Percentiles rank a stretch among this genome's conserved stretches.
phyloP scores from a whole-genome alignment of 768 basidiomycete species.

The Mycena alexandri region DNA sequence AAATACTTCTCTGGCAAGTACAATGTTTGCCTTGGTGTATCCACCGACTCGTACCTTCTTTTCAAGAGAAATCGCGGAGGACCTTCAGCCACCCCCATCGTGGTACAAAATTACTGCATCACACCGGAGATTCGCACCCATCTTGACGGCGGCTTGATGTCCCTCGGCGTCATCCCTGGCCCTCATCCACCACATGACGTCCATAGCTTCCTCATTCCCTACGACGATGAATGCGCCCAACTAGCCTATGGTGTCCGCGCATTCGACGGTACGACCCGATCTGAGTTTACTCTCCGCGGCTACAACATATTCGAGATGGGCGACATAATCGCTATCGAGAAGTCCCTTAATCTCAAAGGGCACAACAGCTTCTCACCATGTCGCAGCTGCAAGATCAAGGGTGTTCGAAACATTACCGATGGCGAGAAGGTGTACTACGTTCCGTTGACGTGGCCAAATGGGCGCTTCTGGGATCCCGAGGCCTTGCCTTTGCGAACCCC shows the following conservation, averaged over 20 bases:
- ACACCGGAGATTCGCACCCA: slow-evolving; percentile 47
- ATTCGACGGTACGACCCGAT: neutral
- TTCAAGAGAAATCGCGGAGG: slow-evolving; percentile 47
- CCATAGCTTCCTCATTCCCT: slow-evolving; percentile 6
- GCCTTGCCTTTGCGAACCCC: slow-evolving; percentile 41
- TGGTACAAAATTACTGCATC: slow-evolving; percentile 56
- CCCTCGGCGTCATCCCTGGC: slow-evolving; percentile 49
- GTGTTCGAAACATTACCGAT: slow-evolving; percentile 21
- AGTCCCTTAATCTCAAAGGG: slow-evolving; percentile 50
- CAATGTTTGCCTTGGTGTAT: slow-evolving; percentile 59
- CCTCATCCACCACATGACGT: slow-evolving; percentile 42
- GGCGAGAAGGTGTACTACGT: slow-evolving; percentile 41
- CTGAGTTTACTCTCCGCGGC: slow-evolving; percentile 26
- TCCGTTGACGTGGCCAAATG: slow-evolving; percentile 35
- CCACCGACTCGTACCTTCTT: slow-evolving; percentile 57
- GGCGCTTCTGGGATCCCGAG: slow-evolving; percentile 23
- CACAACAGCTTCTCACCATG: slow-evolving; percentile 52
- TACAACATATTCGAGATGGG: slow-evolving; percentile 44
- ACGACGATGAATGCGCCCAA: neutral
- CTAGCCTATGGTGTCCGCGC: slow-evolving; percentile 16
- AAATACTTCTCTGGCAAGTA: slow-evolving; percentile 51
- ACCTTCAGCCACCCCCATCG: slow-evolving; percentile 55
- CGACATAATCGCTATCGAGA: slow-evolving; percentile 50
- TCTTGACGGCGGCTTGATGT: slow-evolving; percentile 37
- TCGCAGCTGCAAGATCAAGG: slow-evolving; percentile 48